Conservation (phyloP, 2,329 filamentous ascomycete species). For the Rhynchosporium agropyri region DNA sequence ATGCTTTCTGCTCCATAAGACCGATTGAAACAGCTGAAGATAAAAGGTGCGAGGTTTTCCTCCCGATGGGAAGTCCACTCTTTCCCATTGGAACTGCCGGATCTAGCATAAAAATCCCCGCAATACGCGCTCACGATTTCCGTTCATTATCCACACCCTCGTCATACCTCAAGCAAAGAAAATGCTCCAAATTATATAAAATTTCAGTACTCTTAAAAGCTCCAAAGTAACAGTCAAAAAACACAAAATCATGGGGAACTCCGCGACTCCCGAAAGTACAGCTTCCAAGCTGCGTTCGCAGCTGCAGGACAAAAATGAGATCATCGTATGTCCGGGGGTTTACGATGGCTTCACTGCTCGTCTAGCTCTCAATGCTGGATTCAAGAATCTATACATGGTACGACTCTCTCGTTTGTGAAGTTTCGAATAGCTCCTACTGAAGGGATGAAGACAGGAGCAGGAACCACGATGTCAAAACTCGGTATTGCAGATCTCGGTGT, state of each 20-base stretch:
- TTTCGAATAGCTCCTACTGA: constrained; percentile 53
- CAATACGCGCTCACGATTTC: too few species aligned
- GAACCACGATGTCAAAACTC: constrained; percentile 51
- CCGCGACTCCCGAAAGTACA: background rate
- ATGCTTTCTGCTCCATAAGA: too few species aligned
- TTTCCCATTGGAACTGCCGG: too few species aligned
- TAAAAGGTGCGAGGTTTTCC: too few species aligned
- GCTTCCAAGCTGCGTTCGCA: constrained; percentile 25
- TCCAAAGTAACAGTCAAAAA: background rate
- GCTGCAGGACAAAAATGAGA: constrained; percentile 33
- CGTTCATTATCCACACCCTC: too few species aligned
- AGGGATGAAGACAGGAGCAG: constrained; percentile 53
- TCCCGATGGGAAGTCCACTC: too few species aligned
- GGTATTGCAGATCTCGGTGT: constrained; percentile 55
- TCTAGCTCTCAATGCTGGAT: constrained; percentile 62
- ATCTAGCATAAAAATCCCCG: too few species aligned
- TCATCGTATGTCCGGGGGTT: constrained; percentile 65
- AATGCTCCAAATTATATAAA: too few species aligned
- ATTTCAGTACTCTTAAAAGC: too few species aligned
- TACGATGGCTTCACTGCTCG: constrained; percentile 70
- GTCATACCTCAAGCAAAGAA: too few species aligned
- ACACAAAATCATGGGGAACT: background rate
- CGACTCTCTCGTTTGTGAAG: constrained; percentile 46
- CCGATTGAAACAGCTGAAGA: too few species aligned
- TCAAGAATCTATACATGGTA: constrained; percentile 70